Evolutionary conservation across 768 basidiomycete species (phyloP).

Genomic region (Boletus vermiculosoides): DNA sequence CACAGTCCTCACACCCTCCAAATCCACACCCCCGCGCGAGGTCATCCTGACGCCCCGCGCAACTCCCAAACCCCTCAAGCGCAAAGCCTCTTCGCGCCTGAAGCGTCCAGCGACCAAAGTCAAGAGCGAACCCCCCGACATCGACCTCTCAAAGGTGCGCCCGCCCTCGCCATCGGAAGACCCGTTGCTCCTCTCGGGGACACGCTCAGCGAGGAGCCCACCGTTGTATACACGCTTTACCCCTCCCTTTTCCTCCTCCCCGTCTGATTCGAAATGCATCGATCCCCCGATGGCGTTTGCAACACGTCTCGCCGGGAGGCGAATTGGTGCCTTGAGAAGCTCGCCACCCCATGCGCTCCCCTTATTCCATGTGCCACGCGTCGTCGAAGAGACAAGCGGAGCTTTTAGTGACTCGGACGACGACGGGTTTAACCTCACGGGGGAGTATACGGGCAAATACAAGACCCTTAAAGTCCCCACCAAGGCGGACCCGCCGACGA

Average conservation of each 20-base stretch:
- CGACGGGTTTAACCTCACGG: slow-evolving; percentile 38
- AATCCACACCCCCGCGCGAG: slow-evolving; percentile 71
- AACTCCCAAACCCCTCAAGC: slow-evolving; percentile 40
- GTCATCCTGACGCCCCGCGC: slow-evolving; percentile 43
- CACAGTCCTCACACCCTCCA: slow-evolving; percentile 35
- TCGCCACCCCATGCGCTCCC: slow-evolving; percentile 19
- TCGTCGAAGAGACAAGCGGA: background rate
- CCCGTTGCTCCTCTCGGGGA: slow-evolving; percentile 58
- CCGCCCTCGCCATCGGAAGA: slow-evolving; percentile 78
- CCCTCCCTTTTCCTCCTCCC: slow-evolving; percentile 36
- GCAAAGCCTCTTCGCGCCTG: slow-evolving; percentile 28
- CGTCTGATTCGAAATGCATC: slow-evolving; percentile 9
- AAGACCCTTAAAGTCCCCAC: slow-evolving; percentile 54
- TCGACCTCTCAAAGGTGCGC: slow-evolving; percentile 58
- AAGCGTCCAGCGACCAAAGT: slow-evolving; percentile 27
- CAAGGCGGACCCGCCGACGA: slow-evolving; percentile 63
- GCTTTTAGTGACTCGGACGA: slow-evolving; percentile 33
- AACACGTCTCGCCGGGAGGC: slow-evolving; percentile 19
- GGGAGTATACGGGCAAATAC: slow-evolving; percentile 70
- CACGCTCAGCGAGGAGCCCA: slow-evolving; percentile 32
- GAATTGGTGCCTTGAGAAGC: background rate
- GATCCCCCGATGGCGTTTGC: slow-evolving; percentile 16
- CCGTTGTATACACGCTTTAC: slow-evolving; percentile 37
- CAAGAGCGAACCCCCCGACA: slow-evolving; percentile 67
- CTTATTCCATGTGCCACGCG: slow-evolving; percentile 10